Conservation (phyloP, 2,329 filamentous ascomycete genomes). For the Phoma sp. region DNA sequence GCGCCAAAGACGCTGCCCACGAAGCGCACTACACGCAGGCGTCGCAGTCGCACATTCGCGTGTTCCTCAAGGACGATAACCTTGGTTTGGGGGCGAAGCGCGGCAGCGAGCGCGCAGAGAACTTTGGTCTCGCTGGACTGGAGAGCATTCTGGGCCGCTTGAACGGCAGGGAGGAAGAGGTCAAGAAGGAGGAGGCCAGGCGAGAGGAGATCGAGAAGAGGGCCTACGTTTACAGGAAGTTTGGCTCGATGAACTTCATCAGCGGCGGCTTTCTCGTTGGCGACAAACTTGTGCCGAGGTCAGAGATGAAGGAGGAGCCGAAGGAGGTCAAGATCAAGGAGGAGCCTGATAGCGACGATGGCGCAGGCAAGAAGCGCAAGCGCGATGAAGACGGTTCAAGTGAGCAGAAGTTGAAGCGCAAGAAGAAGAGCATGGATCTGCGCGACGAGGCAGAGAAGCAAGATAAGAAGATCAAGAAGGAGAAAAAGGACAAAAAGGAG, state of each 20-base stretch:
- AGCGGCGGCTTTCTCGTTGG: conserved; percentile 76
- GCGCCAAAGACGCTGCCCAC: conserved; percentile 76
- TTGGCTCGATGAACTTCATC: conserved; percentile 84
- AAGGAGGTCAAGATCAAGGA: conserved; percentile 54
- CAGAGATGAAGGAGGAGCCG: conserved; percentile 48
- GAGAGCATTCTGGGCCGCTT: conserved; percentile 84
- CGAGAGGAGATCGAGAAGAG: conserved; percentile 74
- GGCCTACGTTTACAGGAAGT: conserved; percentile 75
- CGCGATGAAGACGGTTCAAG: conserved; percentile 40
- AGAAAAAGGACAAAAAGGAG: conserved; percentile 47
- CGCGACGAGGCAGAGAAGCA: conserved; percentile 37
- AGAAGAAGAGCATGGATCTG: conserved; percentile 46
- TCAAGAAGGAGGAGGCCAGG: conserved; percentile 72
- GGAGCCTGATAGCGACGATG: conserved; percentile 43
- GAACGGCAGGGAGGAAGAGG: conserved; percentile 82
- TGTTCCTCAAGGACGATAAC: conserved; percentile 87
- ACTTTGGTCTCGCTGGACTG: conserved; percentile 86
- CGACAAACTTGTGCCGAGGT: conserved; percentile 45
- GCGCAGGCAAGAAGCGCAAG: conserved; percentile 44
- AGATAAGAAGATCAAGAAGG: conserved; percentile 32
- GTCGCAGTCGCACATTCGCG: conserved; percentile 83
- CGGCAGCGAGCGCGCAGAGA: conserved; percentile 69
- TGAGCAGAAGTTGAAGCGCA: conserved; percentile 44
- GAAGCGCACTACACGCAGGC: conserved; percentile 77
- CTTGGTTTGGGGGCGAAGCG: conserved; percentile 85